A percentile compares a stretch with the other conserved stretches of the same genome.
phyloP scores from a whole-genome alignment of 495 filamentous ascomycete species.

The Xylaria cubensis region DNA sequence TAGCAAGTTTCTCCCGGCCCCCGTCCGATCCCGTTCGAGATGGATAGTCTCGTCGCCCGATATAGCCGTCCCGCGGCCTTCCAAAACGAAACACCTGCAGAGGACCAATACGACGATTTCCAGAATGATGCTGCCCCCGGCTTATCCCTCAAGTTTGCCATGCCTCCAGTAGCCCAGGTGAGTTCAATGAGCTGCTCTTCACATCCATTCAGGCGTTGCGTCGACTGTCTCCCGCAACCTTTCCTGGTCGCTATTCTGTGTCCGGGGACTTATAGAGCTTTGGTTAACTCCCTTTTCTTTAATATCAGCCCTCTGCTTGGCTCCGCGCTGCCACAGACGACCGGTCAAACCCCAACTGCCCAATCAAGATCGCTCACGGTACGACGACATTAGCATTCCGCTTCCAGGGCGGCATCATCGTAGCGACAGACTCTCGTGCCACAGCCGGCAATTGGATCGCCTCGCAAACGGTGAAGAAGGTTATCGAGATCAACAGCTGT shows the following conservation, averaged over 20 bases:
- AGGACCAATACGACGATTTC: slow-evolving; percentile 73
- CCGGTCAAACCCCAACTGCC: slow-evolving; percentile 91
- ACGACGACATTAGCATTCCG: slow-evolving; percentile 98
- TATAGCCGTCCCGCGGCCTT: slow-evolving; percentile 75
- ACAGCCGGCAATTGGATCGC: slow-evolving; percentile 99
- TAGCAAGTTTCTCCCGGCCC: background rate
- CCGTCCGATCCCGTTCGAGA: slow-evolving; percentile 43
- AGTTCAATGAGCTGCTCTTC: slow-evolving; percentile 36
- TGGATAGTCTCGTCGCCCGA: slow-evolving; percentile 92
- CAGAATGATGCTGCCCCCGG: slow-evolving; percentile 66
- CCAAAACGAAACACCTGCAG: slow-evolving; percentile 73
- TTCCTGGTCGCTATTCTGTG: background rate
- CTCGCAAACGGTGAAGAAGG: slow-evolving; percentile 99
- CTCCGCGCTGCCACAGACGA: slow-evolving; percentile 97
- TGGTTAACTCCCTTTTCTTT: slow-evolving; percentile 4
- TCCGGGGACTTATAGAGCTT: background rate
- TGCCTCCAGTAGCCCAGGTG: slow-evolving; percentile 94
- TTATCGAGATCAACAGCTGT: slow-evolving; percentile 91
- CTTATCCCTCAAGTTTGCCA: slow-evolving; percentile 85
- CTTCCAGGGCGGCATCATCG: slow-evolving; percentile 97
- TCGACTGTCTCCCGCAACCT: background rate
- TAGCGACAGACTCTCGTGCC: slow-evolving; percentile 95
- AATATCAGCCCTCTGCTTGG: slow-evolving; percentile 76
- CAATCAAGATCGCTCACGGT: slow-evolving; percentile 99
- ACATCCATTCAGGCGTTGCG: background rate